Evolutionary conservation across 768 basidiomycete genomes (phyloP), one percentile per base, ranked within the genome.

Genomic region (Kwoniella dendrophila): DNA sequence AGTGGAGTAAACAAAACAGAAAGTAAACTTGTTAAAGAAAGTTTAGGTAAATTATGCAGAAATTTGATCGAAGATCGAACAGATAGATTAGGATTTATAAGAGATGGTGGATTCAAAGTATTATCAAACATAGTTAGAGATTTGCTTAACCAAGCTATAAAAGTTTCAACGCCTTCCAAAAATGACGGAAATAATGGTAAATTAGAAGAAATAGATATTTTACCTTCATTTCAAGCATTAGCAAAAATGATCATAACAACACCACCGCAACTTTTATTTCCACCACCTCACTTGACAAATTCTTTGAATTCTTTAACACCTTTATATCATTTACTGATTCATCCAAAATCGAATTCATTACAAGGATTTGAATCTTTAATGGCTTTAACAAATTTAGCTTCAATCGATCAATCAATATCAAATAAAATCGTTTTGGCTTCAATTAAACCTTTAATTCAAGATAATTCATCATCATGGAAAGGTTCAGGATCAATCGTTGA

Each of bases 361-460:
- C 92, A 96, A 73, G 84, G 85, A 40, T 99, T 99, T 71, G 96
- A 99, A 78, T 86, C 87, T 3, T 82, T 94, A 69, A 97, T 98
- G 95, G 94, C 92, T 0, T 83, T 99, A 54, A 99, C 96, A 7
- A 99, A 99, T 76, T 81, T 98, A 43, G 87, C 95, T 0, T 93
- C 92, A 18, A 84, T 90, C 53, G 85, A 84, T 50, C 81, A 86
- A 0, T 84, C 85, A 30, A 77, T 87, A 8, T 86, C 90, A 2
- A 81, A 84, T 20, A 85, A 88, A 47, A 85, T 96, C 49, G 87
- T 86, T 1, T 26, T 20, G 29, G 68, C 70, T 14, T 27, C 34
- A 4, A 38, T 68, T 12, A 51, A 41, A 16, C 66, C 66, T 5
- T 50, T 66, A n/a, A 41, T 43, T n/a, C 20, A n/a, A 10, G 14